Evolutionary conservation across 1,139 yeast species (phyloP).

Genomic region (Trichomonascaceae sp.): DNA sequence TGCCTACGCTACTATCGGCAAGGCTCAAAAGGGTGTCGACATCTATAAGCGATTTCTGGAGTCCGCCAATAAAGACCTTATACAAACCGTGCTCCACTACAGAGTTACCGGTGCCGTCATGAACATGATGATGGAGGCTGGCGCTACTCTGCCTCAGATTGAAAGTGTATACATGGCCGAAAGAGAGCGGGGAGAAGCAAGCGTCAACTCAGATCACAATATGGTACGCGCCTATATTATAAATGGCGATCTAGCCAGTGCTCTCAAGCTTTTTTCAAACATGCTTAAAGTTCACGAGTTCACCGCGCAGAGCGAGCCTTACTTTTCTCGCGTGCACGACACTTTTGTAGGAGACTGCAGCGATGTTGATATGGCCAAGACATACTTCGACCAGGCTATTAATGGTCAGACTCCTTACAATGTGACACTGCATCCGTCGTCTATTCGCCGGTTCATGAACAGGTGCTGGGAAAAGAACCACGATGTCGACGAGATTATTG

Average conservation of each 20-base stretch:
- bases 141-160: constrained; percentile 46
- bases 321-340: constrained; percentile 54
- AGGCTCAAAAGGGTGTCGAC: constrained; percentile 39
- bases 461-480: constrained; percentile 46
- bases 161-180: constrained; percentile 32
- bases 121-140: constrained; percentile 53
- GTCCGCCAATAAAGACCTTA: constrained; percentile 4
- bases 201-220: constrained; percentile 39
- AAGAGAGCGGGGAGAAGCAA: constrained; percentile 16
- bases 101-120: constrained; percentile 57
- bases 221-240: constrained; percentile 49
- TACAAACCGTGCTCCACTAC: constrained; percentile 12
- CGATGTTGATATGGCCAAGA: constrained; percentile 57
- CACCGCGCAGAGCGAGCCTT: constrained; percentile 24
- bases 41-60: constrained; percentile 29
- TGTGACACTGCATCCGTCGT: constrained; percentile 62
- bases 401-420: constrained; percentile 56
- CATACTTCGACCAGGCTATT: constrained; percentile 62
- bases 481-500: constrained; percentile 44
- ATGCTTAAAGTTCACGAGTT: constrained; percentile 24
- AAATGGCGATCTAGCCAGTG: constrained; percentile 38
- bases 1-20: constrained; percentile 41
- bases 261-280: constrained; percentile 36
- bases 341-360: constrained; percentile 73
- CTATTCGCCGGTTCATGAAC: constrained; percentile 51